Conservation (phyloP, 1,139 yeast species). For the Saccharomycopsis phalli region DNA sequence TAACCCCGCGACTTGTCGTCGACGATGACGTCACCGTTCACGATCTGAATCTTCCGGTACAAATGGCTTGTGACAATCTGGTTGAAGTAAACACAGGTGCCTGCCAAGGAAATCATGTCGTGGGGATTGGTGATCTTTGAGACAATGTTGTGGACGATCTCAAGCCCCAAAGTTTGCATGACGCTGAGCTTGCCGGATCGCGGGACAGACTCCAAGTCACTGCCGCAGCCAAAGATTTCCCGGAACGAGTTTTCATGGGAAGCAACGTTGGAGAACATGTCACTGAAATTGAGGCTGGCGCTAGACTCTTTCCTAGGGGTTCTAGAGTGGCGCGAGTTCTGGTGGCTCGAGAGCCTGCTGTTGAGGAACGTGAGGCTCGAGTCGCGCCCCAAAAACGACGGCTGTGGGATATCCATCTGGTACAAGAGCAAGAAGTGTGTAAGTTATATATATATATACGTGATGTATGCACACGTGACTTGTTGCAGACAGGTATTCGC, state of each 20-base stretch:
- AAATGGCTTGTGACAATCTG: constrained; percentile 23
- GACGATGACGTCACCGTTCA: constrained; percentile 22
- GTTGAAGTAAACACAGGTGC: constrained; percentile 24
- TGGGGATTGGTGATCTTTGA: constrained; percentile 18
- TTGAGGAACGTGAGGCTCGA: background rate
- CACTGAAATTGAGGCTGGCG: background rate
- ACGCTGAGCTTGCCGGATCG: background rate
- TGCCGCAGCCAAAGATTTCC: constrained; percentile 6
- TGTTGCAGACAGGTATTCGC: too few species aligned
- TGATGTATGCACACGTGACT: too few species aligned
- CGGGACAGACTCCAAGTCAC: background rate
- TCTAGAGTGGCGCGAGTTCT: background rate
- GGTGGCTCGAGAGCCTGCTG: background rate
- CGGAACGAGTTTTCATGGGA: constrained; percentile 7
- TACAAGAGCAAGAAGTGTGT: background rate
- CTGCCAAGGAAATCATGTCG: constrained; percentile 24
- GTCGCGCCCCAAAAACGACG: background rate
- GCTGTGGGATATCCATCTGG: constrained; percentile 1
- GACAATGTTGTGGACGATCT: constrained; percentile 4
- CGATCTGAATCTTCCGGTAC: constrained; percentile 23
- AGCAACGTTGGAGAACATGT: background rate
- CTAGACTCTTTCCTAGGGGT: background rate
- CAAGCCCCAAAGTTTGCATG: background rate
- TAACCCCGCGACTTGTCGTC: constrained; percentile 18
- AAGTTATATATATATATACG: too few species aligned